Conservation (phyloP, 2,329 filamentous ascomycete species). For the Clonostachys byssicola region DNA sequence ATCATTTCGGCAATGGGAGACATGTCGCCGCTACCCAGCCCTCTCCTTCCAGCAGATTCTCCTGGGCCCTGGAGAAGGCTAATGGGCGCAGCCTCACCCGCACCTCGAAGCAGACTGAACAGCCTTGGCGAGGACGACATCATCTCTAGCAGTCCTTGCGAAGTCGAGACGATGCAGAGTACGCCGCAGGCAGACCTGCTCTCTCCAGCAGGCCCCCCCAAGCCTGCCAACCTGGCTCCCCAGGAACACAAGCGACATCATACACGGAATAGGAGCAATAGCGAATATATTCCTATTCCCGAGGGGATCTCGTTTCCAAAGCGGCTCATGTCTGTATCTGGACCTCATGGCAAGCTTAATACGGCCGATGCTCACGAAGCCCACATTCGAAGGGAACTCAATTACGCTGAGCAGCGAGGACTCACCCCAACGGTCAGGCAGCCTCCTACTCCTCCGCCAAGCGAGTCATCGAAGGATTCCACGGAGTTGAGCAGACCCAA, state of each 20-base stretch:
- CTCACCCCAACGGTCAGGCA: constrained; percentile 55
- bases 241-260: constrained; percentile 32
- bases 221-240: not conserved
- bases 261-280: constrained; percentile 75
- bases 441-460: constrained; percentile 78
- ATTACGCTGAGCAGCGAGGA: constrained; percentile 75
- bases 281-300: constrained; percentile 78
- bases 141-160: not conserved
- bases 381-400: constrained; percentile 68
- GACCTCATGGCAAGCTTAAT: constrained; percentile 43
- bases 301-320: constrained; percentile 54
- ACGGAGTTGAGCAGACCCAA: constrained; percentile 29
- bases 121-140: constrained; percentile 10
- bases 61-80: constrained; percentile 58
- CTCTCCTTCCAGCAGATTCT: constrained; percentile 61
- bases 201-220: constrained; percentile 4
- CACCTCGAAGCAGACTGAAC: constrained; percentile 12
- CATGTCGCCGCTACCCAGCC: constrained; percentile 75
- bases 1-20: constrained; percentile 73
- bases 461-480: constrained; percentile 57
- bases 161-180: no score
- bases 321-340: constrained; percentile 70
- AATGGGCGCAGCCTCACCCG: constrained; percentile 12
- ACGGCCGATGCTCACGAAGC: constrained; percentile 32
- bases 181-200: no score